Base-by-base conservation (phyloP, 2,329 filamentous ascomycete genomes). In the Leptosphaerulina australis region DNA sequence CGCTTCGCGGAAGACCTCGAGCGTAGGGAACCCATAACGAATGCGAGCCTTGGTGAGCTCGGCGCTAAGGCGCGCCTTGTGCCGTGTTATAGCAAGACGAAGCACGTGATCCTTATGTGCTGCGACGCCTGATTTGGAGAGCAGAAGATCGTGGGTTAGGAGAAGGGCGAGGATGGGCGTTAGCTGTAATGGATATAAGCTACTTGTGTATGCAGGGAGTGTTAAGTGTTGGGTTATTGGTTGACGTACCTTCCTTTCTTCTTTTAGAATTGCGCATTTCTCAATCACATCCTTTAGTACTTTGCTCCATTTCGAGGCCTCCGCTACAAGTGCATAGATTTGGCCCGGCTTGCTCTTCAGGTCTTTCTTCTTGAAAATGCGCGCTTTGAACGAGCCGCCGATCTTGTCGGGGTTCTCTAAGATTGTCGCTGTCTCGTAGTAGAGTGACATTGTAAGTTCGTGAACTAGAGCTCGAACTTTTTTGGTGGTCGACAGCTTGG, bases 231-330 rank as follows among this genome's bases (percentile, higher is more conserved):
- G 7, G 2, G 14, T 2, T 20, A 7, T 7, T 3, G 14, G 7
- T 12, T 20, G 14, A 20, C 29, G n/a, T 71, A 94, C 92, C 84
- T 96, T 96, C 58, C 84, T 87, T 77, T 99, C 94, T 8, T 86
- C 76, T n/a, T 81, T 81, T 26, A 97, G 76, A 26, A 97, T 76
- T 3, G 85, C 87, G 1, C 91, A 83, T 58, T 82, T 84, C 62
- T 97, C 91, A 66, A 99, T 84, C n/a, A 97, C 87, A 66, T 96
- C 91, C 65, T 91, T 91, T 37, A 99, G 76, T 2, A 97, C 80
- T 3, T 79, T 71, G 63, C 92, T 94, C 90, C 93, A 97, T 84
- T 96, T 97, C 60, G 88, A 86, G 1, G 90, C 86, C 74, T 97
- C 92, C 17, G 88, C 83, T 17, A 91, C 88, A 26, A 99, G 79